Conservation (phyloP, 768 basidiomycete species). For the Tricholoma furcatifolium region DNA sequence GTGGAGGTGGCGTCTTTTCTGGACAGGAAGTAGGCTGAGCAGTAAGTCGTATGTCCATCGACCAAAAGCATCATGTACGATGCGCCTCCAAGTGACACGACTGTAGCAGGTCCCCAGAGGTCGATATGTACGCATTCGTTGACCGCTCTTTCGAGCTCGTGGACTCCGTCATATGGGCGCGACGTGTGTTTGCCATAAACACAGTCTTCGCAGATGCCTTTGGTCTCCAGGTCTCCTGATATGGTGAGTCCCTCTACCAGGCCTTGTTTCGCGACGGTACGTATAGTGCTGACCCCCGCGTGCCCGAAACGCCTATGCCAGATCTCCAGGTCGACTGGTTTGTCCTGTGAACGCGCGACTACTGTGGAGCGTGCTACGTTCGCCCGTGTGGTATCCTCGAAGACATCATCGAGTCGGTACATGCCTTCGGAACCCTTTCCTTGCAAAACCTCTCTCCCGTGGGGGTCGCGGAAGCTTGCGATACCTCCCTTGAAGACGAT, state of each 20-base stretch:
- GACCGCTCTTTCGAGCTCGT: too few species aligned
- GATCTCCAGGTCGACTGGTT: conserved; percentile 16
- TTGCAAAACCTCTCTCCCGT: not conserved
- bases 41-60: conserved; percentile 13
- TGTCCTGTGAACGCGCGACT: conserved; percentile 13
- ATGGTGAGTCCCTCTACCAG: conserved; percentile 21
- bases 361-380: conserved; percentile 6
- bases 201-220: too few species aligned
- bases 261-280: not conserved
- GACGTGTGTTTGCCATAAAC: too few species aligned
- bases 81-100: too few species aligned
- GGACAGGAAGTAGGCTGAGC: not conserved
- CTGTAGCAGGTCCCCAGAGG: too few species aligned
- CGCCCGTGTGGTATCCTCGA: not conserved
- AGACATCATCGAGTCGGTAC: not conserved
- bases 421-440: not conserved
- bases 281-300: conserved; percentile 12
- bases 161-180: too few species aligned
- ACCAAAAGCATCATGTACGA: too few species aligned
- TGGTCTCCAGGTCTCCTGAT: not conserved
- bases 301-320: conserved; percentile 27
- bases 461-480: too few species aligned
- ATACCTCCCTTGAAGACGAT: not conserved
- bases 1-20: not conserved
- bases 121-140: too few species aligned